These are phyloP conservation scores for Aspergillus awamori DNA, from an alignment of 2,329 filamentous ascomycete genomes.

Conservation along the genomic window DNA sequence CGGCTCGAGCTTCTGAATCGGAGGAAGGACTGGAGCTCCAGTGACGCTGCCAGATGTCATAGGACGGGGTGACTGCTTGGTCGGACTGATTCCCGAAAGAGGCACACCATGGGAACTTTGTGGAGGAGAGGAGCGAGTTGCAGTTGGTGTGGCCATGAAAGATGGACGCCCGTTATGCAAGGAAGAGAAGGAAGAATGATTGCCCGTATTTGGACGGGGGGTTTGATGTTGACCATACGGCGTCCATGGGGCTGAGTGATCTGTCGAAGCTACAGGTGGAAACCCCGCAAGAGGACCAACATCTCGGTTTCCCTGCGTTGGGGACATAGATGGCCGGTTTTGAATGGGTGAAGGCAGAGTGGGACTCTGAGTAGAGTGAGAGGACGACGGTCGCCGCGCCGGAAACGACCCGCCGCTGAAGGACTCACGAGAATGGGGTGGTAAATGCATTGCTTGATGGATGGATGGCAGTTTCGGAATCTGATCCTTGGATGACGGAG, in stretches of 20 bases:
- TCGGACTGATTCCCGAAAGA: constrained; percentile 51
- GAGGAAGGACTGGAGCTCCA: constrained; percentile 42
- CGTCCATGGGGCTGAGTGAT: constrained; percentile 35
- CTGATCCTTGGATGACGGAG: constrained; percentile 29
- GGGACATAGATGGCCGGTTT: constrained; percentile 52
- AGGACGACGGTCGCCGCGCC: constrained; percentile 45
- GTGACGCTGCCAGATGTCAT: constrained; percentile 39
- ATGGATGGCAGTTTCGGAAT: constrained; percentile 31
- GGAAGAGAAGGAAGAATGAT: constrained; percentile 31
- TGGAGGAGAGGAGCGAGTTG: constrained; percentile 38
- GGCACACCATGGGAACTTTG: constrained; percentile 41
- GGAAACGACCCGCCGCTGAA: constrained; percentile 33
- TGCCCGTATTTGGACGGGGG: constrained; percentile 33
- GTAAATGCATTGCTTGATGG: constrained; percentile 35
- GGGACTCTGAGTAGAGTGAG: constrained; percentile 41
- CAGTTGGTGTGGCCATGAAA: constrained; percentile 39
- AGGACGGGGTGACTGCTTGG: constrained; percentile 48
- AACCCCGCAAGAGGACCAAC: constrained; percentile 50
- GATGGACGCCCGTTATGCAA: constrained; percentile 36
- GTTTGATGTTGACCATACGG: constrained; percentile 37
- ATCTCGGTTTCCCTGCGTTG: constrained; percentile 54
- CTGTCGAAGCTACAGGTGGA: constrained; percentile 34
- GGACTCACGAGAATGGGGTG: constrained; percentile 27
- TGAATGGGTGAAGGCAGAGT: constrained; percentile 45
- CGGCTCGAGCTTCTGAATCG: constrained; percentile 45